These are phyloP conservation scores for Pittosporum tobira DNA, from an alignment of 129 eudicot species.

Conservation along the genomic window DNA sequence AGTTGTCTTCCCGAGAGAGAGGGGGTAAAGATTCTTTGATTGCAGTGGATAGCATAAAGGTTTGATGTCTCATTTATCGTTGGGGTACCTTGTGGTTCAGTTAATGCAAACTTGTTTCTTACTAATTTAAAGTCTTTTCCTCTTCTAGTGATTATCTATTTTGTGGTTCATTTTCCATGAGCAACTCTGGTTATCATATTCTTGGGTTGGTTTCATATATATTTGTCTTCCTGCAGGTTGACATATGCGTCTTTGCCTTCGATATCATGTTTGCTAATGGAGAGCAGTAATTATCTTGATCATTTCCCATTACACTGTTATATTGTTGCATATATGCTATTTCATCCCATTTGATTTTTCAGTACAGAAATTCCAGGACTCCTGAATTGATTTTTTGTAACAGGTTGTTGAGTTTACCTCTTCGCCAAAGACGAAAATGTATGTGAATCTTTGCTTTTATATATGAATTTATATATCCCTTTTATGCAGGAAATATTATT, in stretches of 20 bases:
- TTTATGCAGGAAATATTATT: not conserved
- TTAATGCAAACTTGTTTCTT: not conserved
- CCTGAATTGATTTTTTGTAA: conserved; percentile 8
- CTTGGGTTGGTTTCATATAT: conserved; percentile 10
- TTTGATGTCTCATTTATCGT: not conserved
- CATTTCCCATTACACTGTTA: conserved; percentile 10
- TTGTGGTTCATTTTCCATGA: conserved; percentile 1
- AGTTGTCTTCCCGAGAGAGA: conserved; percentile 88
- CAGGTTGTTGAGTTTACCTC: conserved; percentile 80
- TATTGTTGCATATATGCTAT: not conserved
- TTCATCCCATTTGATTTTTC: too few relatives aligned
- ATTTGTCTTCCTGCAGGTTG: conserved; percentile 52
- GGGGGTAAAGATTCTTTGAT: conserved; percentile 70
- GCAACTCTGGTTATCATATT: not conserved
- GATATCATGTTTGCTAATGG: conserved; percentile 95
- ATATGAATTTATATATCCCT: not conserved
- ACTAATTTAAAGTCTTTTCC: conserved; percentile 8
- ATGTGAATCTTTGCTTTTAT: conserved; percentile 16
- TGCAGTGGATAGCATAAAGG: conserved; percentile 76
- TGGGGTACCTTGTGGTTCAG: not conserved
- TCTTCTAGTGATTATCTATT: not conserved
- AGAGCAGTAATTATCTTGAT: conserved; percentile 58
- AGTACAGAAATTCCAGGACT: not conserved
- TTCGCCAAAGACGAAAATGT: conserved; percentile 74
- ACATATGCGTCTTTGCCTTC: conserved; percentile 71